Evolutionary conservation across 1,139 yeast genomes (phyloP).

Genomic region (Hansenula lynferdii): DNA sequence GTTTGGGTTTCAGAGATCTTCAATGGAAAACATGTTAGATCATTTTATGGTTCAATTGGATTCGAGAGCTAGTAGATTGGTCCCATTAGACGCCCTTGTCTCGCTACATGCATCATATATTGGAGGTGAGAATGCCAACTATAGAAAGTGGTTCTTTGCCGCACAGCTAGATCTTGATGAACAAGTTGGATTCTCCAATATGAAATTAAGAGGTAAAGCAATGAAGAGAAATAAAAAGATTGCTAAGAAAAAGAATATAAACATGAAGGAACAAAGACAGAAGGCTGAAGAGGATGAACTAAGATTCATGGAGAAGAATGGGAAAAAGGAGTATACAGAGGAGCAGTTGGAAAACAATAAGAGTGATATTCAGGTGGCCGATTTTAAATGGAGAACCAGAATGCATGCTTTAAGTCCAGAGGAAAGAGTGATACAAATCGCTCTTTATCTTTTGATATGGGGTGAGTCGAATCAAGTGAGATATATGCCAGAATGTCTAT

Average conservation of each 20-base stretch:
- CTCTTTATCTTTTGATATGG: slow-evolving; percentile 74
- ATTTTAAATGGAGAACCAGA: slow-evolving; percentile 56
- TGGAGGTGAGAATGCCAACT: slow-evolving; percentile 66
- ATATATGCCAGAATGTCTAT: slow-evolving; percentile 82
- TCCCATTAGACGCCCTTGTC: slow-evolving; percentile 47
- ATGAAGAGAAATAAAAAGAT: slow-evolving; percentile 27
- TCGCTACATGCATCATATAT: slow-evolving; percentile 69
- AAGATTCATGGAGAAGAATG: slow-evolving; percentile 25
- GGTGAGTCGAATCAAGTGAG: slow-evolving; percentile 84
- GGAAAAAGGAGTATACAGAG: slow-evolving; percentile 24
- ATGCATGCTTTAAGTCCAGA: slow-evolving; percentile 51
- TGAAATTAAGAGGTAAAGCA: slow-evolving; percentile 32
- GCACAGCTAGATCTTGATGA: slow-evolving; percentile 65
- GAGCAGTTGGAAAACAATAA: slow-evolving; percentile 59
- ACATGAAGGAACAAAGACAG: slow-evolving; percentile 26
- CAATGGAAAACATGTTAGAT: slow-evolving; percentile 60
- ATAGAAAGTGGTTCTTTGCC: slow-evolving; percentile 72
- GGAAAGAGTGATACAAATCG: slow-evolving; percentile 61
- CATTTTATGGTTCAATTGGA: slow-evolving; percentile 58
- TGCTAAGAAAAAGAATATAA: slow-evolving; percentile 29
- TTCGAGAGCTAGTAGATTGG: slow-evolving; percentile 64
- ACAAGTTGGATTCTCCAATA: slow-evolving; percentile 43
- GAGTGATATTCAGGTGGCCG: slow-evolving; percentile 46
- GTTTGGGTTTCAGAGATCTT: slow-evolving; percentile 68
- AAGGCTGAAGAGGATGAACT: slow-evolving; percentile 26